Percentiles rank a stretch among this genome's conserved stretches.
Evolutionary conservation across 2,329 filamentous ascomycete species (phyloP).

Genomic region (Cytospora mali): DNA sequence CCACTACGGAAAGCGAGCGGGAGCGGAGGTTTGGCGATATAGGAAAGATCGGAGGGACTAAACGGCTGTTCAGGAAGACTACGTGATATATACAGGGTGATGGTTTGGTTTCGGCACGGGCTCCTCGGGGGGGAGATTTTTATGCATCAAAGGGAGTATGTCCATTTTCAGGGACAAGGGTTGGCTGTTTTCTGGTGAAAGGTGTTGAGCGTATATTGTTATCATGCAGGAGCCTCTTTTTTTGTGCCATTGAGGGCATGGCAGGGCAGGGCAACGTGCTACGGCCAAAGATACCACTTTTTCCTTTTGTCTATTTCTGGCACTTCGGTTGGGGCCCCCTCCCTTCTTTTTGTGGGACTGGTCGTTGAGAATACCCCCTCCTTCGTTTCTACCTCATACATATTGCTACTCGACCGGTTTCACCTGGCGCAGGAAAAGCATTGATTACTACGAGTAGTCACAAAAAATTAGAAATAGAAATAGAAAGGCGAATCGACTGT

Average conservation of each 20-base stretch:
- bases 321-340: not conserved
- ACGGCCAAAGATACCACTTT: conserved; percentile 28
- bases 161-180: conserved; percentile 7
- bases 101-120: not conserved
- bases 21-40: conserved; percentile 64
- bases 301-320: conserved; percentile 5
- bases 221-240: not conserved
- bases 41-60: conserved; percentile 72
- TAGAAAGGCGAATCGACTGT: not conserved
- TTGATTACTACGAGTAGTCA: not conserved
- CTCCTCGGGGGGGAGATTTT: not conserved
- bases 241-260: conserved; percentile 9
- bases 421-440: not conserved
- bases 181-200: conserved; percentile 5
- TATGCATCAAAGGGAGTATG: not conserved
- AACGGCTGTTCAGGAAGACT: conserved; percentile 65
- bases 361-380: conserved; percentile 22
- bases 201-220: conserved; percentile 15
- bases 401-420: not conserved
- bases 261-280: conserved; percentile 7
- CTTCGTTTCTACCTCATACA: conserved; percentile 7
- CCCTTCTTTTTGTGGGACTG: conserved; percentile 14
- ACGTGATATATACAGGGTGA: conserved; percentile 23
- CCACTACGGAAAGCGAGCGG: conserved; percentile 32
- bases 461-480: not conserved